Conservation (phyloP, 768 basidiomycete genomes). For the Tulasnella sp. region DNA sequence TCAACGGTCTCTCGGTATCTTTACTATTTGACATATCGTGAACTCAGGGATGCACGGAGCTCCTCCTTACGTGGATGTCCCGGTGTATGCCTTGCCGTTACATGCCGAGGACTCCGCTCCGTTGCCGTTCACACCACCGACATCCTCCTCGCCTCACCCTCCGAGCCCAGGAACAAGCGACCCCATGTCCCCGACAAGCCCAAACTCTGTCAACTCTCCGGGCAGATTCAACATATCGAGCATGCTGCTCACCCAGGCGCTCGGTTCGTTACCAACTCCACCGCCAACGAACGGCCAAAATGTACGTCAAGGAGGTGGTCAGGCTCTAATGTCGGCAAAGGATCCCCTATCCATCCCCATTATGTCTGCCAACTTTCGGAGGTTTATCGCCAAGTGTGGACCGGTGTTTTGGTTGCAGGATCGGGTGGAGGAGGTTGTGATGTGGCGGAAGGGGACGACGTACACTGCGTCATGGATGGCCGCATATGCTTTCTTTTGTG, state of each 20-base stretch:
- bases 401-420: conserved; percentile 90
- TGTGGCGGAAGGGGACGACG: conserved; percentile 76
- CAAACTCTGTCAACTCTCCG: conserved; percentile 20
- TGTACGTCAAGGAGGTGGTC: background rate
- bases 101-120: background rate
- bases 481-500: conserved; percentile 74
- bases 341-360: conserved; percentile 68
- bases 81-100: conserved; percentile 4
- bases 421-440: conserved; percentile 73
- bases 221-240: conserved; percentile 34
- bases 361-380: conserved; percentile 72
- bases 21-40: background rate
- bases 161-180: background rate
- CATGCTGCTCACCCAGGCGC: conserved; percentile 34
- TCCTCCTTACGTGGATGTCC: conserved; percentile 18
- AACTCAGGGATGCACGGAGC: background rate
- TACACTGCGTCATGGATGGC: conserved; percentile 71
- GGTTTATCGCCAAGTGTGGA: conserved; percentile 71
- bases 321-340: conserved; percentile 28
- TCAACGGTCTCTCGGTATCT: background rate
- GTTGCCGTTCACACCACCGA: background rate
- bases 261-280: conserved; percentile 24
- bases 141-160: background rate
- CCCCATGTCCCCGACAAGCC: background rate
- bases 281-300: background rate